These are phyloP conservation scores for Globisporangium echinulatum DNA, from an alignment of 352 stramenopile genomes.

Conservation along the genomic window DNA sequence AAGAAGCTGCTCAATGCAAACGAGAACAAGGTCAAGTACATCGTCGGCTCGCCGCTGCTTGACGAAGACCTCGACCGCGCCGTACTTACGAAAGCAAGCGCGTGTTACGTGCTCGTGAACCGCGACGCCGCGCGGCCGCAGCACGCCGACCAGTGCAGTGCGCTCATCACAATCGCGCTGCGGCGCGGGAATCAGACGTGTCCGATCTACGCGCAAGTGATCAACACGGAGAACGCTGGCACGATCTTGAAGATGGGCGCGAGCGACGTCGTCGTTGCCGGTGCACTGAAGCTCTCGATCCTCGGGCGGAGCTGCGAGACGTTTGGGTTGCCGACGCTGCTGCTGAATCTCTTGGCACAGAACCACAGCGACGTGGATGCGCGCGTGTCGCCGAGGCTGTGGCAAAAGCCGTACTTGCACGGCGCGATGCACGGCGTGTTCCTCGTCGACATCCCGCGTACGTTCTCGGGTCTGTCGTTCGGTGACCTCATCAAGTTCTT, in stretches of 20 bases:
- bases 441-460: conserved; percentile 69
- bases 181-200: conserved; percentile 60
- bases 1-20: conserved; percentile 72
- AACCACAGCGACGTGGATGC: conserved; percentile 44
- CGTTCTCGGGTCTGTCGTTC: conserved; percentile 76
- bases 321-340: conserved; percentile 53
- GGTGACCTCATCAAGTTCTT: conserved; percentile 73
- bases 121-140: conserved; percentile 40
- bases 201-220: conserved; percentile 74
- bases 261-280: conserved; percentile 61
- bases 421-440: conserved; percentile 69
- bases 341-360: conserved; percentile 59
- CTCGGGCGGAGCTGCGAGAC: conserved; percentile 62
- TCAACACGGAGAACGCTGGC: conserved; percentile 53
- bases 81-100: conserved; percentile 38
- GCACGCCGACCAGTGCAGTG: conserved; percentile 62
- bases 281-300: conserved; percentile 70
- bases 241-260: conserved; percentile 73
- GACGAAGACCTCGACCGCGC: conserved; percentile 69
- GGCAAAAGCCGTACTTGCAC: conserved; percentile 65
- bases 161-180: conserved; percentile 69
- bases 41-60: conserved; percentile 73
- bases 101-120: conserved; percentile 72
- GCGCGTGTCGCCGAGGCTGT: conserved; percentile 47
- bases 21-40: conserved; percentile 79